Percentiles rank a stretch among this genome's conserved stretches.
Conservation (phyloP, 176 grass and related monocot species). For the Chrysopogon serrulatus region DNA sequence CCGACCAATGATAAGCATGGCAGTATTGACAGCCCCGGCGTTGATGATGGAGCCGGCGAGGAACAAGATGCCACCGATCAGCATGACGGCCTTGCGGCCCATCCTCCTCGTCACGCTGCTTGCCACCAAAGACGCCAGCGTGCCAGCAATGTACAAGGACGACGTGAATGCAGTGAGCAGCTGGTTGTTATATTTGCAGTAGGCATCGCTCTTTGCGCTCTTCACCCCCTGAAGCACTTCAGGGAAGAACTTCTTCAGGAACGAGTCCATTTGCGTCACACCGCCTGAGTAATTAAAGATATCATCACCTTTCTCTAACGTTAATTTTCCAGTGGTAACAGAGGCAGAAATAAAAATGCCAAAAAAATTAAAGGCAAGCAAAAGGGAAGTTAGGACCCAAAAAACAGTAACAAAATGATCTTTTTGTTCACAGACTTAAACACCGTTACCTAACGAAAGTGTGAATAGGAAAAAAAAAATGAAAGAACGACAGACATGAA, state of each 20-base stretch:
- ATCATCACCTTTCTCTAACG: background rate
- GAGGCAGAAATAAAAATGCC: too few species aligned
- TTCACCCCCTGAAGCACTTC: constrained; percentile 29
- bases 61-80: constrained; percentile 43
- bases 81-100: constrained; percentile 41
- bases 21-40: constrained; percentile 12
- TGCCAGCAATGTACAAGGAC: constrained; percentile 50
- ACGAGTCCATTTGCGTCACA: constrained; percentile 61
- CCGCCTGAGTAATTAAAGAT: constrained; percentile 25
- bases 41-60: constrained; percentile 29
- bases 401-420: too few species aligned
- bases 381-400: too few species aligned
- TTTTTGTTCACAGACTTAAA: too few species aligned
- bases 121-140: constrained; percentile 36
- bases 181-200: constrained; percentile 50
- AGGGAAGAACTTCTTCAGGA: constrained; percentile 53
- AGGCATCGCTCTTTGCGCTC: constrained; percentile 26
- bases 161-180: constrained; percentile 65
- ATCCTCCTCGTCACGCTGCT: constrained; percentile 30
- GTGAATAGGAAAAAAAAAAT: too few species aligned
- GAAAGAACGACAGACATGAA: too few species aligned
- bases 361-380: too few species aligned
- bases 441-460: too few species aligned
- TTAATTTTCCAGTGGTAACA: too few species aligned
- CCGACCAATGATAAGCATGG: constrained; percentile 39